These are phyloP conservation scores for Puccinia novopanici DNA, from an alignment of 1,284 basidiomycete genomes.

Conservation along the genomic window DNA sequence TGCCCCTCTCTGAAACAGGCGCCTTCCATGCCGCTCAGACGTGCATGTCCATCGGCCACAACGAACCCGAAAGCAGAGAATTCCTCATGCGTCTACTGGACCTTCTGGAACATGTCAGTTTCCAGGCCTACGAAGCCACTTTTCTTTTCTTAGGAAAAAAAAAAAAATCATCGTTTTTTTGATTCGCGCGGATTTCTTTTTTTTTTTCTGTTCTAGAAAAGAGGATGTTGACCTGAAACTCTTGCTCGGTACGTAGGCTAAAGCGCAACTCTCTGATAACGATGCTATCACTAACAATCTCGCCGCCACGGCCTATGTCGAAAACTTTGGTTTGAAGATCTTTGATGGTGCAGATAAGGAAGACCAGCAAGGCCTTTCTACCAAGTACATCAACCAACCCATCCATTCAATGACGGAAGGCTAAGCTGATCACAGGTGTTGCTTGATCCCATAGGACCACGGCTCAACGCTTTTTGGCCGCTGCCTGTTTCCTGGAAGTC, in stretches of 20 bases:
- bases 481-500: constrained; percentile 81
- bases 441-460: constrained; percentile 67
- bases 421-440: background rate
- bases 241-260: constrained; percentile 64
- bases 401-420: background rate
- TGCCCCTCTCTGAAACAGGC: background rate
- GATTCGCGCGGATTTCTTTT: too few relatives aligned
- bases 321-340: constrained; percentile 88
- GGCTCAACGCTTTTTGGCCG: constrained; percentile 83
- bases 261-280: constrained; percentile 70
- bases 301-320: constrained; percentile 81
- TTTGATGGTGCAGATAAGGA: constrained; percentile 88
- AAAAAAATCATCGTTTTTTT: too few relatives aligned
- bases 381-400: constrained; percentile 58
- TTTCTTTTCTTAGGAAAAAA: constrained; percentile 1
- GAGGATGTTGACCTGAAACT: too few relatives aligned
- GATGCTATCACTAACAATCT: constrained; percentile 82
- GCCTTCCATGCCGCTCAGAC: constrained; percentile 48
- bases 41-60: constrained; percentile 37
- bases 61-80: constrained; percentile 66
- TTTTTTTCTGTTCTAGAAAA: too few relatives aligned
- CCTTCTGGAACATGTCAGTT: constrained; percentile 69
- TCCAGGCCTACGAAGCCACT: background rate
- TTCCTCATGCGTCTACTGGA: constrained; percentile 76
- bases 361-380: constrained; percentile 74